Base-by-base conservation (phyloP, 352 stramenopile species). In the Elongisporangium undulatum region DNA sequence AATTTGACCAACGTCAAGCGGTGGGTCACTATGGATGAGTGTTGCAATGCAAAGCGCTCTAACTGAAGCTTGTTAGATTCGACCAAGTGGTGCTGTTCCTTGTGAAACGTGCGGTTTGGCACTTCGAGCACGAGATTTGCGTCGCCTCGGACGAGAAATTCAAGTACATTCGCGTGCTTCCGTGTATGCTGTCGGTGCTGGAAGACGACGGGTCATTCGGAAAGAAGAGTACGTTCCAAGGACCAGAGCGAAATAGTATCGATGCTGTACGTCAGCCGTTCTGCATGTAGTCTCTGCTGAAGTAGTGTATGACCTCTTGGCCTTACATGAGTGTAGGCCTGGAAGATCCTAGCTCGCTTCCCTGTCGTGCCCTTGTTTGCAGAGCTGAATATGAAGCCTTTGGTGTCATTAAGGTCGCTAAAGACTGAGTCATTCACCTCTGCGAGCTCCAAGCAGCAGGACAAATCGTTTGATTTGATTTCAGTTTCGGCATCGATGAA, bases 1-100 rank as follows among this genome's bases (percentile, higher is more conserved):
- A 90, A 90, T 53, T 60, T 90, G 22, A 82, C 75, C 17, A 89
- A 82, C 48, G 75, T 89, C 6, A 90, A 90, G 56, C 63, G 77
- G 81, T 87, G 66, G 19, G 64, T 51, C 12, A 45, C 17, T 7
- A 0, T 53, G 19, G 21, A 51, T n/a, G n/a, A n/a, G n/a, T n/a
- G n/a, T n/a, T n/a, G n/a, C n/a, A n/a, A n/a, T n/a, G n/a, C n/a
- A n/a, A n/a, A n/a, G n/a, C n/a, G n/a, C n/a, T 58, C 4, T 21
- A 54, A 2, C 2, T 23, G 22, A 34, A 8, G 24, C 22, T 49
- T 58, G 16, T 20, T 59, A 90, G 81, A 5, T 89, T 84, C 34
- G 74, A 84, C 17, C 76, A 87, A 51, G 78, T 90, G 16, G 68
- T 79, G 10, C 83, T 78, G 53, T 56, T 89, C 49, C 58, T 90